Evolutionary conservation across 2,329 filamentous ascomycete species (phyloP).

Genomic region (Penicillium sp.): DNA sequence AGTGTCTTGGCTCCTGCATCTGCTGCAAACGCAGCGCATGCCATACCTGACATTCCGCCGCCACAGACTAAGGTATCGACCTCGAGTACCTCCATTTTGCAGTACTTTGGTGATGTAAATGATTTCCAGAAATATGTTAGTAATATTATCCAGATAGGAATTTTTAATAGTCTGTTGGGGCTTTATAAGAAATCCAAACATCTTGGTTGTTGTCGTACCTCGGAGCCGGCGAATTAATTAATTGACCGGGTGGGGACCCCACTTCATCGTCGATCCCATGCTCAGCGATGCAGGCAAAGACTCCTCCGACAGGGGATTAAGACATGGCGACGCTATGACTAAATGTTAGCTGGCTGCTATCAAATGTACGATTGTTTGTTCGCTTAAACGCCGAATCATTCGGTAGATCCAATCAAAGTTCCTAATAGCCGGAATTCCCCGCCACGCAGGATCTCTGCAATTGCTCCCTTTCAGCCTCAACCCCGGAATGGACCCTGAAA

Average conservation of each 20-base stretch:
- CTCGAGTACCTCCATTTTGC: constrained; percentile 18
- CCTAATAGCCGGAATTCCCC: background rate
- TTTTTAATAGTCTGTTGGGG: background rate
- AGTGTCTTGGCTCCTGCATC: constrained; percentile 25
- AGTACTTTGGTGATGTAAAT: background rate
- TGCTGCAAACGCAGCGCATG: constrained; percentile 29
- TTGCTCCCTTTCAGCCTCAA: background rate
- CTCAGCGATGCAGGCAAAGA: background rate
- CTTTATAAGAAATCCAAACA: background rate
- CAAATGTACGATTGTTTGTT: background rate
- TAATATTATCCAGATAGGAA: background rate
- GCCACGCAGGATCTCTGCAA: background rate
- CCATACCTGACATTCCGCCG: constrained; percentile 31
- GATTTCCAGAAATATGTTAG: background rate
- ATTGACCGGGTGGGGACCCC: background rate
- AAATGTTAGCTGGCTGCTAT: background rate
- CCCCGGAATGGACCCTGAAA: background rate
- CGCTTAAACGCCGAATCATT: background rate
- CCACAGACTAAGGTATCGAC: constrained; percentile 31
- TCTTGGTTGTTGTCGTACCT: background rate
- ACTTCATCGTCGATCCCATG: background rate
- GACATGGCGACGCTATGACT: background rate
- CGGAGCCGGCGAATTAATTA: background rate
- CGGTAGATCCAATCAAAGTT: background rate
- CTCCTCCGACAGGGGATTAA: background rate